Evolutionary conservation across 768 basidiomycete species (phyloP), one percentile per base, ranked within the genome.

Genomic region (Mycena capillaripes): DNA sequence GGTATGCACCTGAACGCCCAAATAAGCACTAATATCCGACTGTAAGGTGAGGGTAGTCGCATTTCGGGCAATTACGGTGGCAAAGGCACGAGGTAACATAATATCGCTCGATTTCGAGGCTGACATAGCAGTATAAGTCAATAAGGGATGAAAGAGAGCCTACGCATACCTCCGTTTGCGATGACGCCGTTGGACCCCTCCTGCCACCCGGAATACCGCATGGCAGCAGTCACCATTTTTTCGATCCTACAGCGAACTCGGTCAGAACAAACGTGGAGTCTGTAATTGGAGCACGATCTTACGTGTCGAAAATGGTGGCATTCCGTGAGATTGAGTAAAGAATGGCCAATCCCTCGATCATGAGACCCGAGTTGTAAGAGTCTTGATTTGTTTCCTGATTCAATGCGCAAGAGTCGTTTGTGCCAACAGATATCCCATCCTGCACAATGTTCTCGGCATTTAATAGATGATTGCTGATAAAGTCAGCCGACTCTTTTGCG

Each of bases 341-440:
- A 16, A 66, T 71, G 11, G 73, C 53, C 27, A 74, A 29, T 32
- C 65, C 73, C 27, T 74, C 73, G 25, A 71, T 71, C 65, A 67
- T 38, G 1, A 71, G 11, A 11, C 34, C 56, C 7, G 56, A 36
- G 11, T 57, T 19, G n/a, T 5, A 38, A 4, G 36, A 36, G 19
- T 23, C 21, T 25, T 50, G 48, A 3, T 3, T 17, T n/a, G 44
- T 44, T 44, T 44, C 12, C n/a, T 2, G 32, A n/a, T 25, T 36
- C 34, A 2, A n/a, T 7, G 55, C 6, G 32, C 55, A 56, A 21
- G 8, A 21, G 14, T 57, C 36, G n/a, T 38, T 57, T 10, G n/a
- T 32, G 1, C 56, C 9, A 38, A 10, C 36, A 4, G 36, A 36
- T 30, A 57, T 36, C 9, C 16, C 34, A 25, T 57, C 32, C n/a